Evolutionary conservation across 306 rosid species (phyloP), one percentile per base, ranked within the genome.

Genomic region (Lupinus albus): DNA sequence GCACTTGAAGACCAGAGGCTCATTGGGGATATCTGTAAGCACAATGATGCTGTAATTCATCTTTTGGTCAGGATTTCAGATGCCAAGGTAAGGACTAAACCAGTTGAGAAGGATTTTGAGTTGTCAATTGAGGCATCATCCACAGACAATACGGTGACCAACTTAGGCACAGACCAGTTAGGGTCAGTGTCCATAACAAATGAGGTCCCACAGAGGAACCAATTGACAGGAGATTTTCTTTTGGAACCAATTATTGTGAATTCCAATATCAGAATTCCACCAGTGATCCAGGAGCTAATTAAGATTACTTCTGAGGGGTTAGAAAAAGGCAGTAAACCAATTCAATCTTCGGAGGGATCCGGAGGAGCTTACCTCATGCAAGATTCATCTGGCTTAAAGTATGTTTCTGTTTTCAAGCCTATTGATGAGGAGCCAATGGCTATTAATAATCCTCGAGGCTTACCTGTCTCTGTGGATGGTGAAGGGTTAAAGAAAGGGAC

Each of bases 301-400:
- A 78, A 76, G 71, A 66, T 46, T 53, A 83, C 93, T 61, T 73
- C 41, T 56, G 80, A 78, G 58, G 96, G 93, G 51, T 63, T 89
- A 76, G 84, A 71, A 72, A 79, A 63, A 59, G 91, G 89, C 8
- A 25, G 64, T 30, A 70, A 76, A 64, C 96, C 96, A n/a, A 67
- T 87, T 72, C 86, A 5, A 53, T 87, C 96, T 39, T 81, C 87
- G 32, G 91, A 89, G 79, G 96, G 96, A 57, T 75, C 86, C 1
- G 96, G 96, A 64, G 93, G 96, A 42, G 87, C 86, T 72, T 89
- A 89, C 71, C 85, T 87, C 64, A 87, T 87, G 91, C 85, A 72
- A 79, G 89, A 85, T 75, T 81, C 86, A 35, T 80, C 81, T 62
- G 87, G 89, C 59, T 20, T 52, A 28, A 85, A 78, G 28, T 83